phyloP scores from a whole-genome alignment of 345 rosid genomes.

The Orychophragmus violaceus region DNA sequence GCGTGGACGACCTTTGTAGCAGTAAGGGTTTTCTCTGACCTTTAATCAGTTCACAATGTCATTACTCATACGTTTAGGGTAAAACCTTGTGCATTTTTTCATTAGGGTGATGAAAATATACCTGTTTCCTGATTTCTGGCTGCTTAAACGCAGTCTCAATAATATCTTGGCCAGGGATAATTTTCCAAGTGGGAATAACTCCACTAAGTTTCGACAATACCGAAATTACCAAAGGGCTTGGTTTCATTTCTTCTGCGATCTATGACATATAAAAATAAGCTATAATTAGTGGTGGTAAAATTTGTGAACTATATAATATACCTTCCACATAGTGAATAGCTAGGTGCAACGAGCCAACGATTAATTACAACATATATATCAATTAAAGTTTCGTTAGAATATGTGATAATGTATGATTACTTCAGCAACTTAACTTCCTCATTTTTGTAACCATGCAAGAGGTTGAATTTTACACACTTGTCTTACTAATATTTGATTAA shows the following conservation, averaged over 20 bases:
- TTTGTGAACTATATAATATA: too few species aligned
- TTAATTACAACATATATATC: too few species aligned
- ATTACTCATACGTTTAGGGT: too few species aligned
- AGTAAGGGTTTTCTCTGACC: slow-evolving; percentile 60
- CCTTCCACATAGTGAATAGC: not conserved
- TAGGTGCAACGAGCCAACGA: too few species aligned
- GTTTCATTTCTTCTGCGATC: slow-evolving; percentile 72
- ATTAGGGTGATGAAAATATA: too few species aligned
- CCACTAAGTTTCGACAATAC: slow-evolving; percentile 38
- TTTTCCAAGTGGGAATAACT: slow-evolving; percentile 64
- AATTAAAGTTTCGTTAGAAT: too few species aligned
- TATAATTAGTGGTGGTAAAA: not conserved
- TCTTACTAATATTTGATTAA: not conserved
- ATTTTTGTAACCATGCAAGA: not conserved
- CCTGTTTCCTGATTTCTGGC: slow-evolving; percentile 63
- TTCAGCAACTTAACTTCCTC: not conserved
- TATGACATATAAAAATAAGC: not conserved
- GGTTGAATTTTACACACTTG: not conserved
- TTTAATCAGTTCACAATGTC: slow-evolving; percentile 16
- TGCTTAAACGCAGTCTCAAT: slow-evolving; percentile 61
- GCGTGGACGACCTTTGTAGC: slow-evolving; percentile 77
- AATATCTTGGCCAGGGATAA: slow-evolving; percentile 53
- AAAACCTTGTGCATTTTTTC: too few species aligned
- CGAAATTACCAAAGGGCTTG: slow-evolving; percentile 34
- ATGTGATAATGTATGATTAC: too few species aligned